Evolutionary conservation across 2,329 filamentous ascomycete genomes (phyloP).

Genomic region (Colletotrichum caudatum): DNA sequence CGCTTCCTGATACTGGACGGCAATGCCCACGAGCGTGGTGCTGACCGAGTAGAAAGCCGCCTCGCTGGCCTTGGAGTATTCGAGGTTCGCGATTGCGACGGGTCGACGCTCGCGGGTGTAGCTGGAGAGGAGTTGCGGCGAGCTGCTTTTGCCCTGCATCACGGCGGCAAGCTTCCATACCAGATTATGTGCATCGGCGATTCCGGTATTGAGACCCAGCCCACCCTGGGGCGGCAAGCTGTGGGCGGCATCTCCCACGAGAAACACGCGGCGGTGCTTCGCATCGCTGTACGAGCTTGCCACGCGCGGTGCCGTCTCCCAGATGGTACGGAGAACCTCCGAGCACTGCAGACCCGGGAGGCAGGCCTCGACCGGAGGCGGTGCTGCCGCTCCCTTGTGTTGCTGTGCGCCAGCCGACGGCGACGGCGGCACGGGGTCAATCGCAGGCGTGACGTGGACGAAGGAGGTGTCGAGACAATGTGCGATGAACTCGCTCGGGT

Average conservation of each 20-base stretch:
- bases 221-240: slow-evolving; percentile 68
- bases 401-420: slow-evolving; percentile 12
- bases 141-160: slow-evolving; percentile 14
- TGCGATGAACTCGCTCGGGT: slow-evolving; percentile 34
- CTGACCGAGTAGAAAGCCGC: slow-evolving; percentile 35
- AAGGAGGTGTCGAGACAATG: slow-evolving; percentile 26
- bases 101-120: slow-evolving; percentile 28
- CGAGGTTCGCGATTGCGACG: slow-evolving; percentile 33
- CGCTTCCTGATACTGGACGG: slow-evolving; percentile 19
- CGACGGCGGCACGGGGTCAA: not conserved
- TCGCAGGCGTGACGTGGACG: slow-evolving; percentile 29
- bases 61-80: slow-evolving; percentile 35
- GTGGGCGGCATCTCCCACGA: slow-evolving; percentile 69
- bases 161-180: slow-evolving; percentile 59
- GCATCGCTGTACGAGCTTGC: slow-evolving; percentile 23
- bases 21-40: slow-evolving; percentile 24
- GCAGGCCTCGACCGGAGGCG: slow-evolving; percentile 29
- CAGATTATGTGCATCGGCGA: slow-evolving; percentile 67
- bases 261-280: slow-evolving; percentile 47
- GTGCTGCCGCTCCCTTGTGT: not conserved
- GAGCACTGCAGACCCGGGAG: slow-evolving; percentile 29
- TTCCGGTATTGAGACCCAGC: slow-evolving; percentile 69
- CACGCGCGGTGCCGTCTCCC: slow-evolving; percentile 31
- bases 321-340: slow-evolving; percentile 28
- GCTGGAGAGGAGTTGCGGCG: slow-evolving; percentile 9